These are phyloP conservation scores for Solanum medicagineum DNA, from an alignment of 257 asterid species.

Conservation along the genomic window DNA sequence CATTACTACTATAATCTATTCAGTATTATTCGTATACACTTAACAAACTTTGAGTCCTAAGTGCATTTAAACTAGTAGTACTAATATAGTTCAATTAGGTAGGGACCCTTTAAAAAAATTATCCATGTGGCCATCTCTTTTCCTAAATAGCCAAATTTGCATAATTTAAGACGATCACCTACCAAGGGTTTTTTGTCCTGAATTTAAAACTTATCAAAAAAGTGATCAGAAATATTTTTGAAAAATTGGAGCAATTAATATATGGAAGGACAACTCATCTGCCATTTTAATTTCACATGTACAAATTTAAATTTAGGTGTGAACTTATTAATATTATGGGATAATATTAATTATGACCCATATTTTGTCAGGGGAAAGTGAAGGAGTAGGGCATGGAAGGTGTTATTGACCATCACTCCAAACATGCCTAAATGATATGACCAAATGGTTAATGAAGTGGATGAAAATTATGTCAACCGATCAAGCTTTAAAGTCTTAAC, in stretches of 20 bases:
- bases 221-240: not conserved
- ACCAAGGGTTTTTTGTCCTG: not conserved
- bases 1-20: not conserved
- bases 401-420: not conserved
- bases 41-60: not conserved
- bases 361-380: not conserved
- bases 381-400: not conserved
- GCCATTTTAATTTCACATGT: not conserved
- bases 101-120: not conserved
- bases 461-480: not conserved
- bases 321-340: not conserved
- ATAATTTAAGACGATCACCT: not conserved
- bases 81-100: not conserved
- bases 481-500: not conserved
- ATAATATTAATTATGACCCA: not conserved
- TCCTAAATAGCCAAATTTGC: not conserved
- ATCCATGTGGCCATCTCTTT: not conserved
- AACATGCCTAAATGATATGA: not conserved
- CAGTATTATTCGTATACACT: not conserved
- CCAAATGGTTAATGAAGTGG: not conserved
- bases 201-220: not conserved
- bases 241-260: not conserved
- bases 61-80: not conserved
- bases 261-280: not conserved
- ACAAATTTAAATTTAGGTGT: not conserved